phyloP scores from a whole-genome alignment of 2,329 filamentous ascomycete genomes.

The Neonectria sp. region DNA sequence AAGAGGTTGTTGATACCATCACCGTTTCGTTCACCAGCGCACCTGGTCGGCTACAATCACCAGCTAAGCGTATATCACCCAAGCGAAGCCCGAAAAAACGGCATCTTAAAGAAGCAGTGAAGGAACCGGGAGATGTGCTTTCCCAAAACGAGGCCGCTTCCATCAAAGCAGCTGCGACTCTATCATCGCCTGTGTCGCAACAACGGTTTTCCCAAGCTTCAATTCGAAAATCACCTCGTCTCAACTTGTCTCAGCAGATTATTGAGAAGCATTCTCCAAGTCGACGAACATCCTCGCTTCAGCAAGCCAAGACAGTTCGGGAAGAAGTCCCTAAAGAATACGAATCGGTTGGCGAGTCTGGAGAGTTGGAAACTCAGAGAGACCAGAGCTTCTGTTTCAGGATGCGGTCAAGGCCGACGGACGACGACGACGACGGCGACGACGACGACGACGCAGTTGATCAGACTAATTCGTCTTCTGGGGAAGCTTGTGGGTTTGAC shows the following conservation, averaged over 20 bases:
- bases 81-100: slow-evolving; percentile 23
- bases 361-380: slow-evolving; percentile 48
- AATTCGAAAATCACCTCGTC: slow-evolving; percentile 12
- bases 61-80: slow-evolving; percentile 33
- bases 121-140: slow-evolving; percentile 35
- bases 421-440: neutral
- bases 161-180: slow-evolving; percentile 42
- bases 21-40: slow-evolving; percentile 22
- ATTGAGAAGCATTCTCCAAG: slow-evolving; percentile 29
- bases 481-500: neutral
- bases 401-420: slow-evolving; percentile 31
- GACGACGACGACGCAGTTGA: neutral
- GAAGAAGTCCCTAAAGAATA: neutral
- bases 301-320: neutral
- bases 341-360: neutral
- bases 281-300: neutral
- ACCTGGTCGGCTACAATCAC: slow-evolving; percentile 18
- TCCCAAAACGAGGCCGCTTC: slow-evolving; percentile 27
- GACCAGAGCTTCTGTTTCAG: slow-evolving; percentile 54
- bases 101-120: slow-evolving; percentile 4
- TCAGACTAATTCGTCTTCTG: neutral
- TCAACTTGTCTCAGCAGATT: slow-evolving; percentile 26
- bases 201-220: slow-evolving; percentile 29
- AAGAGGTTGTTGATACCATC: slow-evolving; percentile 33
- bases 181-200: slow-evolving; percentile 49